These are phyloP conservation scores for Hyaloscypha bicolor DNA, from an alignment of 495 filamentous ascomycete genomes.

Conservation along the genomic window DNA sequence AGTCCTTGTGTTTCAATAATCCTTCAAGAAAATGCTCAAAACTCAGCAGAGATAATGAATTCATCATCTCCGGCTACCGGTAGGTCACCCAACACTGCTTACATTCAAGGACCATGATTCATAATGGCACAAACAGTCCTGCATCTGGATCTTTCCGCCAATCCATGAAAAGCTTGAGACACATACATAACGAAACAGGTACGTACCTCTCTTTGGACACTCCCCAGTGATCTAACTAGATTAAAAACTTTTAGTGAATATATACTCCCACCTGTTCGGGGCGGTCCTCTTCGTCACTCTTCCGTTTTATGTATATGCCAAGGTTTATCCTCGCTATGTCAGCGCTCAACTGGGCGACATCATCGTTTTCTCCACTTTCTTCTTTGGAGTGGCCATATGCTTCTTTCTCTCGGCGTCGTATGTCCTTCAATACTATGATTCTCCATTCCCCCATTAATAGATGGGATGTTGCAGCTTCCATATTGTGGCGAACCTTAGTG, in stretches of 20 bases:
- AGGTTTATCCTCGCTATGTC: slow-evolving; percentile 32
- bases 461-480: too few relatives aligned
- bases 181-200: neutral
- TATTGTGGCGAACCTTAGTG: slow-evolving; percentile 50
- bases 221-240: too few relatives aligned
- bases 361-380: slow-evolving; percentile 48
- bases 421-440: too few relatives aligned
- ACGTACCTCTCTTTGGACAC: too few relatives aligned
- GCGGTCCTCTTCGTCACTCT: slow-evolving; percentile 44
- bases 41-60: slow-evolving; percentile 17
- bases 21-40: too few relatives aligned
- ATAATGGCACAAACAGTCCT: too few relatives aligned
- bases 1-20: too few relatives aligned
- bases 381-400: slow-evolving; percentile 51
- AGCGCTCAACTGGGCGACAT: slow-evolving; percentile 41
- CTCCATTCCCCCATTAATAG: too few relatives aligned
- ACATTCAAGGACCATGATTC: too few relatives aligned
- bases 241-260: too few relatives aligned
- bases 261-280: slow-evolving; percentile 49
- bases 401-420: slow-evolving; percentile 33
- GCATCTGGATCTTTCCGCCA: neutral
- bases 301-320: slow-evolving; percentile 41
- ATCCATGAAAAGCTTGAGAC: neutral
- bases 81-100: too few relatives aligned
- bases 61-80: slow-evolving; percentile 8